Evolutionary conservation across 768 basidiomycete species (phyloP), one percentile per base, ranked within the genome.

Genomic region (Wakefieldia striispora): DNA sequence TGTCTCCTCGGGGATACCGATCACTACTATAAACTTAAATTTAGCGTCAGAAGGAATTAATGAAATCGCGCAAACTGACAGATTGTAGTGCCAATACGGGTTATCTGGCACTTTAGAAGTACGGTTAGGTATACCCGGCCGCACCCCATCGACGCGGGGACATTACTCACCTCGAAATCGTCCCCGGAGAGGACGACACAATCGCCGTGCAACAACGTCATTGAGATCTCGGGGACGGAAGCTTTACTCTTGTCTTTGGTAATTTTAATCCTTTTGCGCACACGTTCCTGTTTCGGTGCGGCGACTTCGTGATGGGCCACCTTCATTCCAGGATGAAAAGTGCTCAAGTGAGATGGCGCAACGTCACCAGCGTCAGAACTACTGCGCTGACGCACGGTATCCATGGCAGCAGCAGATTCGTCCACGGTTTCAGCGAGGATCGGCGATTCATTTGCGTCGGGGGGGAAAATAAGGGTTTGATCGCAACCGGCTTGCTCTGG

Each of bases 151-250:
- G 6, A 40, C n/a, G 3, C 21, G 13, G 27, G 43, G 14, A 33
- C 31, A n/a, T 43, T 61, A 68, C 53, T 70, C 60, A 73, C 73
- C 63, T 75, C 71, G 45, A 72, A 74, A 38, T 69, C 70, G 44
- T 70, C 73, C 10, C 74, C 73, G 3, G 8, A 54, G 6, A 75
- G 59, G 34, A 75, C 40, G 2, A 70, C 54, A 43, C 66, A 59
- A 57, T 75, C 73, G 0, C 74, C 72, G 47, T 75, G 73, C 8
- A 72, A 65, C 34, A 74, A 58, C 17, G 68, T 72, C 45, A 72
- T 33, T 16, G 65, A 58, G 19, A 68, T 59, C 39, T 56, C 45
- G 13, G 58, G 59, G 8, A 43, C 36, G 12, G 51, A 36, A 14
- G 49, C 19, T 53, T 60, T 57, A 41, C 2, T 53, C 53, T 54